These are phyloP conservation scores for Exophiala oligosperma DNA, from an alignment of 2,329 filamentous ascomycete species.

Conservation along the genomic window DNA sequence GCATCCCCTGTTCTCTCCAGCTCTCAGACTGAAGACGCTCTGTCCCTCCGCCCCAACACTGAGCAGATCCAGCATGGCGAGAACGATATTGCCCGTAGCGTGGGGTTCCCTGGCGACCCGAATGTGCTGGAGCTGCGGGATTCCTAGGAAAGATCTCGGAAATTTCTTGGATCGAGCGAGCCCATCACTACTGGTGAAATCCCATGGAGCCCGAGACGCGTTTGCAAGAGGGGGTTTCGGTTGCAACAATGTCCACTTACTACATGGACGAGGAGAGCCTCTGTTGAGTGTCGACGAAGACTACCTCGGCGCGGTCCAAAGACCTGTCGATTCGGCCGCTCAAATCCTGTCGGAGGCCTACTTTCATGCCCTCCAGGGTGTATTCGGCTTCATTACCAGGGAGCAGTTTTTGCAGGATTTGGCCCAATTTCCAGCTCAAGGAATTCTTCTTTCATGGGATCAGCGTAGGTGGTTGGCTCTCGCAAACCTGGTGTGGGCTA, in stretches of 20 bases:
- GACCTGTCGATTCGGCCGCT: constrained; percentile 9
- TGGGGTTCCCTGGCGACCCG: too few relatives aligned
- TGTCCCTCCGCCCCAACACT: too few relatives aligned
- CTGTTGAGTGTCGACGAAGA: constrained; percentile 25
- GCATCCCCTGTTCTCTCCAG: too few relatives aligned
- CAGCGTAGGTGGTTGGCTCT: constrained; percentile 19
- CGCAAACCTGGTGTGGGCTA: constrained; percentile 21
- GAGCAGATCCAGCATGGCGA: too few relatives aligned
- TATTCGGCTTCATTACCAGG: constrained; percentile 15
- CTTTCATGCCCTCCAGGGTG: constrained; percentile 21
- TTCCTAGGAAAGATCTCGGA: constrained; percentile 23
- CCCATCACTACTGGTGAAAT: not conserved
- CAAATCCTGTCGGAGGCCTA: constrained; percentile 20
- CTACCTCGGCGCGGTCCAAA: constrained; percentile 11
- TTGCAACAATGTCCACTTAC: constrained; percentile 13
- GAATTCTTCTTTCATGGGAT: constrained; percentile 17
- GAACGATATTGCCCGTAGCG: too few relatives aligned
- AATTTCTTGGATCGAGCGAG: constrained; percentile 19
- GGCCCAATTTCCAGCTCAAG: not conserved
- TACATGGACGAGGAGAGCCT: constrained; percentile 24
- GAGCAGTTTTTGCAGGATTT: constrained; percentile 17
- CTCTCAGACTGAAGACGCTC: too few relatives aligned
- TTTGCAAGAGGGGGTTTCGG: too few relatives aligned
- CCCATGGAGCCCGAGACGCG: not conserved
- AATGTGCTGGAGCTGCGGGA: too few relatives aligned